Evolutionary conservation across 2,329 filamentous ascomycete genomes (phyloP), one percentile per base, ranked within the genome.

Genomic region (Neospermospora avenae): DNA sequence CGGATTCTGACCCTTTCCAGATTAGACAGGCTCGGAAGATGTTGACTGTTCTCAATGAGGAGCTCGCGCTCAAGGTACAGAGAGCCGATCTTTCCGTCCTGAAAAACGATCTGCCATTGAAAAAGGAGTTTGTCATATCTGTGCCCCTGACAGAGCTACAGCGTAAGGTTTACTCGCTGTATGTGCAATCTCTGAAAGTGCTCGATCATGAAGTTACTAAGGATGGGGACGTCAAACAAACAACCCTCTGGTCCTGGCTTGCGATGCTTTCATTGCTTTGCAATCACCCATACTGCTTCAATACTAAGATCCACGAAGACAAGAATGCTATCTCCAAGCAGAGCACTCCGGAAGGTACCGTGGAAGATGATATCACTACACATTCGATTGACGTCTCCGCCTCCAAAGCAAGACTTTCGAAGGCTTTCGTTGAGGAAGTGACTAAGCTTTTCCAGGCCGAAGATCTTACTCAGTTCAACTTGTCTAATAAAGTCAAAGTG

Each of bases 111-210:
- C 77, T 96, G 45, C 90, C 89, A 2, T 77, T 78, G 0, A 97
- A 96, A 72, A 83, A 81, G 7, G 93, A 97, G 70, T 96, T 93
- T 69, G 83, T 96, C 31, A 81, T 97, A 56, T 89, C 81, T 3
- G 78, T 96, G 5, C 84, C 87, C 6, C 77, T 95, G 11, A 90
- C 89, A 0, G 68, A 76, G 0, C 51, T 89, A 1, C 93, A 97
- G 73, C 75, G 73, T 45, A 68, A 76, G 2, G 79, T 86, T 0
- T 96, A 96, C 72, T 65, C 66, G 49, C 70, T 76, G 14, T 85
- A 81, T 66, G 75, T 84, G 4, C 62, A 71, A 22, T 74, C 72
- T 42, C 71, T 82, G 66, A 54, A 63, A 22, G 55, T 59, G 10
- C 48, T 54, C 16, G 51, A 46, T 20, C 63, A 63, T 16, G 54